Base-by-base conservation (phyloP, 2,329 filamentous ascomycete genomes). In the Ceratocystis alfenasii region DNA sequence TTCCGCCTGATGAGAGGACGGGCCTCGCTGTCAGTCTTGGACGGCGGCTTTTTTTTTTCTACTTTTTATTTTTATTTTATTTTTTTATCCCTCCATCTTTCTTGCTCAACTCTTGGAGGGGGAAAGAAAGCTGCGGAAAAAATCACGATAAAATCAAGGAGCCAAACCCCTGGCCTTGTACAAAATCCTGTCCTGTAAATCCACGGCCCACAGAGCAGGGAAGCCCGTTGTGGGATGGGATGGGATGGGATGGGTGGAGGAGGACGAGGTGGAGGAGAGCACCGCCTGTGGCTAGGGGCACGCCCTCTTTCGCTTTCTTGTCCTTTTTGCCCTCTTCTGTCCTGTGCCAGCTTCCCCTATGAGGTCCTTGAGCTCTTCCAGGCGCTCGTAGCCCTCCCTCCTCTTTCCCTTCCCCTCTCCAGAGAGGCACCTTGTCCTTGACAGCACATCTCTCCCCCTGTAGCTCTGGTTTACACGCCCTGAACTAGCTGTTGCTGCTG, bases 171-270 rank as follows among this genome's bases (percentile, higher is more conserved):
- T 59, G 55, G 55, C 55, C 55, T 36, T 33, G 17, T 3, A 15
- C 55, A 59, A 12, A n/a, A 36, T 59, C 55, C 55, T 59, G 55
- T n/a, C 55, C 55, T 59, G 55, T 59, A 36, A 59, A 59, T 59
- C 55, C n/a, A 20, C 30, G 28, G 30, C 22, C 28, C 55, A 59
- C 28, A 36, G 28, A 59, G 55, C 25, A 59, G 55, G 55, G 55
- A 59, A 59, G 53, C 53, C 25, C 20, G n/a, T 8, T 28, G 25
- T 57, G 6, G 22, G 53, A 33, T 57, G 53, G 46, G 15, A 17
- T 46, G 44, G 44, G 44, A 48, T 17, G 45, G 45, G 15, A 17
- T 15, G 45, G n/a, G 36, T 41, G 36, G 15, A 41, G 36, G 36
- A 41, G 36, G 36, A 41, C 36, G 36, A 41, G 36, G 36, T 20